These are phyloP conservation scores for Pholiota microspora DNA, from an alignment of 768 basidiomycete genomes.

Conservation along the genomic window DNA sequence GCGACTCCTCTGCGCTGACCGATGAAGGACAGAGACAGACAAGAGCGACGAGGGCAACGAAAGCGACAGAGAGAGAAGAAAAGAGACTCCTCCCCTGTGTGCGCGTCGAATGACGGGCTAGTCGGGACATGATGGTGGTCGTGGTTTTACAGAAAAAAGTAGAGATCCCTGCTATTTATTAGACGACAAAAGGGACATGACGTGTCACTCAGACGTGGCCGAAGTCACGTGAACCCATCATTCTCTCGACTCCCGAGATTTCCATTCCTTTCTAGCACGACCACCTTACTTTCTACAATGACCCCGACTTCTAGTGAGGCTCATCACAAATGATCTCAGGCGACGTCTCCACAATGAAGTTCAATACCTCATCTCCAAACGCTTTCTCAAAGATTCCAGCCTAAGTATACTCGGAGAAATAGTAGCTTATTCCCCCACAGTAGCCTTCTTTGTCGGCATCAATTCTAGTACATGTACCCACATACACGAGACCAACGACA, in stretches of 20 bases:
- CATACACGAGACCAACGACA: background rate
- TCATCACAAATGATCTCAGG: too few species aligned
- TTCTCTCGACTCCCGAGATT: background rate
- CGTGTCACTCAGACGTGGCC: constrained; percentile 44
- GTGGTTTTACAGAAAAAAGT: constrained; percentile 27
- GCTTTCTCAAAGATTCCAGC: too few species aligned
- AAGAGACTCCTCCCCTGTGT: constrained; percentile 51
- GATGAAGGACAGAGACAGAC: constrained; percentile 67
- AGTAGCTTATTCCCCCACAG: background rate
- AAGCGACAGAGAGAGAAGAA: constrained; percentile 58
- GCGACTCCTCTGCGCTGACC: constrained; percentile 62
- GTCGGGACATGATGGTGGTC: constrained; percentile 33
- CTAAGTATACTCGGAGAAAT: background rate
- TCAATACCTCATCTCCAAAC: too few species aligned
- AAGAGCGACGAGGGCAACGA: constrained; percentile 68
- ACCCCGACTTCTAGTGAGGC: background rate
- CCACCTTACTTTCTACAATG: background rate
- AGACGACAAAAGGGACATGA: constrained; percentile 23
- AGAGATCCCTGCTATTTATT: constrained; percentile 28
- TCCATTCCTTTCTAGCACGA: background rate
- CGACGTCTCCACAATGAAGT: too few species aligned
- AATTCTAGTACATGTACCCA: background rate
- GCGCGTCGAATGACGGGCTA: constrained; percentile 52
- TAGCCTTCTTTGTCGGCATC: background rate
- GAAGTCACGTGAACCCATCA: constrained; percentile 25